Conservation (phyloP, 495 filamentous ascomycete species). For the Aspergillus heteromorphus region DNA sequence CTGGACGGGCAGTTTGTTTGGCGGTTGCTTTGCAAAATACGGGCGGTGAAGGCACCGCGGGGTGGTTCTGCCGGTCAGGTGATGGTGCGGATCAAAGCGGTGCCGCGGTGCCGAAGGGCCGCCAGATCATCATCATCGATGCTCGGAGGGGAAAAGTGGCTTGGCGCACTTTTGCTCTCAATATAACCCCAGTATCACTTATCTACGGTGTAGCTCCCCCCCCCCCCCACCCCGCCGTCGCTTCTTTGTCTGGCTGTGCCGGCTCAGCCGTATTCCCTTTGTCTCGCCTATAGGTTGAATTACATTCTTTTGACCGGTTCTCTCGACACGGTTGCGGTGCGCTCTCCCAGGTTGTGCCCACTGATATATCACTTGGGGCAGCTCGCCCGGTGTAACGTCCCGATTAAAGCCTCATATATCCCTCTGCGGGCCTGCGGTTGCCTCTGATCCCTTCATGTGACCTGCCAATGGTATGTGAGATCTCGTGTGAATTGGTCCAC, state of each 20-base stretch:
- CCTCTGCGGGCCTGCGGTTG: slow-evolving; percentile 8
- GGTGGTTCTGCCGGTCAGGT: slow-evolving; percentile 27
- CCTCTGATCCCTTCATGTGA: slow-evolving; percentile 2
- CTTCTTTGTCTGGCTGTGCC: not conserved
- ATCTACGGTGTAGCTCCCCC: no score
- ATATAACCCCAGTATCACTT: slow-evolving; percentile 8
- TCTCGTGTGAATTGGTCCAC: not conserved
- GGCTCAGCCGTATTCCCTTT: not conserved
- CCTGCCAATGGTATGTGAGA: slow-evolving; percentile 13
- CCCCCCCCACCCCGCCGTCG: no score
- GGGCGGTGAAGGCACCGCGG: slow-evolving; percentile 25
- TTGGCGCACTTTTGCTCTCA: slow-evolving; percentile 16
- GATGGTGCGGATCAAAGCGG: slow-evolving; percentile 11
- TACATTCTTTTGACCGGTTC: not conserved
- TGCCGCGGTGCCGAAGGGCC: slow-evolving; percentile 15
- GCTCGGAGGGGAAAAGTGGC: slow-evolving; percentile 21
- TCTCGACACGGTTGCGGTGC: not conserved
- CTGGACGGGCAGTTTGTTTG: slow-evolving; percentile 34
- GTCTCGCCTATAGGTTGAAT: not conserved
- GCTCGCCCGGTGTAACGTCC: slow-evolving; percentile 5
- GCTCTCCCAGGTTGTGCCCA: not conserved
- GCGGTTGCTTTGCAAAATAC: slow-evolving; percentile 22
- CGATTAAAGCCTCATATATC: slow-evolving; percentile 11
- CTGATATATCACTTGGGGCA: slow-evolving; percentile 1
- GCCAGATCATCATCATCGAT: slow-evolving; percentile 21